These are phyloP conservation scores for Kockiozyma suomiensis DNA, from an alignment of 805 yeast genomes.

Conservation along the genomic window DNA sequence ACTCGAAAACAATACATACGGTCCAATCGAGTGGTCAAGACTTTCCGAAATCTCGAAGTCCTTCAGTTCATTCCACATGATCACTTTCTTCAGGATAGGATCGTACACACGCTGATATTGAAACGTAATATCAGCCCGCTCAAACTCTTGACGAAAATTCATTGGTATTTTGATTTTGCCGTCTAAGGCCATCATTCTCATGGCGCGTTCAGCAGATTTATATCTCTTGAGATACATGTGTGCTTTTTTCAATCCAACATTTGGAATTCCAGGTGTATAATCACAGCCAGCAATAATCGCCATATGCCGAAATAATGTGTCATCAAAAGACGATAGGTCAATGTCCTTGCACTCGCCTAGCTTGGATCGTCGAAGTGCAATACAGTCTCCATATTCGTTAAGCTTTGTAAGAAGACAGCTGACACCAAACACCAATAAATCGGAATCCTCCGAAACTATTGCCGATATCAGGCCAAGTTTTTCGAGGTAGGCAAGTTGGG, in stretches of 20 bases:
- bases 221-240: constrained; percentile 58
- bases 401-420: constrained; percentile 73
- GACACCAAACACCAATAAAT: constrained; percentile 86
- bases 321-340: constrained; percentile 54
- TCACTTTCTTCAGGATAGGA: constrained; percentile 54
- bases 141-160: constrained; percentile 61
- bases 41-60: constrained; percentile 38
- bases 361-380: constrained; percentile 63
- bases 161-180: constrained; percentile 61
- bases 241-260: constrained; percentile 80
- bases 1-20: too few relatives aligned
- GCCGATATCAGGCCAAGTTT: constrained; percentile 74
- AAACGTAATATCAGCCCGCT: constrained; percentile 75
- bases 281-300: constrained; percentile 97
- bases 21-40: constrained; percentile 44
- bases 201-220: constrained; percentile 56
- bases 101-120: constrained; percentile 83
- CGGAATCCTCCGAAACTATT: constrained; percentile 92
- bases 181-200: constrained; percentile 60
- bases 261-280: constrained; percentile 82
- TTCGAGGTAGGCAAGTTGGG: constrained; percentile 92
- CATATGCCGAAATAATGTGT: constrained; percentile 65
- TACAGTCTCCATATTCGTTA: constrained; percentile 66
- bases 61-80: constrained; percentile 60
- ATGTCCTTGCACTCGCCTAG: constrained; percentile 53